These are phyloP conservation scores for Lyophyllum atratum DNA, from an alignment of 768 basidiomycete genomes.

Conservation along the genomic window DNA sequence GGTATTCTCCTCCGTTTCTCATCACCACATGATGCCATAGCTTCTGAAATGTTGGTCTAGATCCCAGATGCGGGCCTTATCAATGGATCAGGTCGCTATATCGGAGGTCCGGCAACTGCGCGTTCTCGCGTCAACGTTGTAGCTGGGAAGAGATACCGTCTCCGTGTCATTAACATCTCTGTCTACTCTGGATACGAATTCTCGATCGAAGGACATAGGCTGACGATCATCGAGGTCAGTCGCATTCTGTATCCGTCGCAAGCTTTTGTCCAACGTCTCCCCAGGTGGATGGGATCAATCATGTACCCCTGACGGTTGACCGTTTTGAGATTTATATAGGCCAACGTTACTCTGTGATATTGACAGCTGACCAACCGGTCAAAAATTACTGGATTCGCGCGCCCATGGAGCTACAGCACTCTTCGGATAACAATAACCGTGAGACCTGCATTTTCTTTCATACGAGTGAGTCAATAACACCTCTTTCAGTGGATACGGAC, in stretches of 20 bases:
- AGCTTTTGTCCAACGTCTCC: slow-evolving; percentile 24
- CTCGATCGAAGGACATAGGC: slow-evolving; percentile 25
- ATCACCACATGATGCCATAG: too few relatives aligned
- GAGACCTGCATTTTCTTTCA: not conserved
- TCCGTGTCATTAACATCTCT: slow-evolving; percentile 43
- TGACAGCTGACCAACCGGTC: slow-evolving; percentile 37
- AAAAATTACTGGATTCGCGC: slow-evolving; percentile 43
- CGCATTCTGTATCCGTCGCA: not conserved
- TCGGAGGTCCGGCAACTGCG: slow-evolving; percentile 33
- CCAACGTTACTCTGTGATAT: slow-evolving; percentile 45
- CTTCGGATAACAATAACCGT: slow-evolving; percentile 15
- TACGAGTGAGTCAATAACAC: not conserved
- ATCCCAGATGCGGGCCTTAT: slow-evolving; percentile 25
- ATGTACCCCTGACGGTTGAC: slow-evolving; percentile 36
- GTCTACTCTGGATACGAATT: slow-evolving; percentile 35
- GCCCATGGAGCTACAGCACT: slow-evolving; percentile 31
- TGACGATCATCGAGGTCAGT: slow-evolving; percentile 13
- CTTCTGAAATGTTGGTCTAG: not conserved
- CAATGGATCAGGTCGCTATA: slow-evolving; percentile 45
- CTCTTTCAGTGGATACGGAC: slow-evolving; percentile 26
- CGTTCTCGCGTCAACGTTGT: slow-evolving; percentile 43
- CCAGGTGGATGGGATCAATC: slow-evolving; percentile 37
- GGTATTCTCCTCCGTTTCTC: slow-evolving; percentile 3
- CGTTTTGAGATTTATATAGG: slow-evolving; percentile 37
- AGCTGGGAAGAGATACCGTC: slow-evolving; percentile 40